Evolutionary conservation across 2,329 filamentous ascomycete genomes (phyloP).

Genomic region (Parascedosporium putredinis): DNA sequence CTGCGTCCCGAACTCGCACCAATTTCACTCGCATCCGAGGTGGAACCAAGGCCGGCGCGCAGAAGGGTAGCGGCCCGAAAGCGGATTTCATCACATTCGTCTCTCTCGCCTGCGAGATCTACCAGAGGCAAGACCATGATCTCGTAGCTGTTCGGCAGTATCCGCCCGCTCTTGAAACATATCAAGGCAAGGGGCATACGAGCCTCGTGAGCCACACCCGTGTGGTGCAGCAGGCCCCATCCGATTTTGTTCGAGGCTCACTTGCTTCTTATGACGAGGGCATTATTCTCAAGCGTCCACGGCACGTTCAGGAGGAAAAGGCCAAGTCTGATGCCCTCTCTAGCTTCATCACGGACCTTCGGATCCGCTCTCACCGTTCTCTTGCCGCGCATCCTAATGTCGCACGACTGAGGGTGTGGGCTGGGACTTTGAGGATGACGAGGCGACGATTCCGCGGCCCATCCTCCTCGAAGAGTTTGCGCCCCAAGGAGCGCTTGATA

Average conservation of each 20-base stretch:
- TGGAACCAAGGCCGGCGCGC: neutral
- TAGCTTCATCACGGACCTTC: neutral
- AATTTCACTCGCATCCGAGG: neutral
- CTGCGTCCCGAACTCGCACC: neutral
- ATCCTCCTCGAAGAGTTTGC: neutral
- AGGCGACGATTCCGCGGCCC: neutral
- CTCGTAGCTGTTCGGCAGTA: neutral
- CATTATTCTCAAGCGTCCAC: neutral
- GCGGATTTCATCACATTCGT: neutral
- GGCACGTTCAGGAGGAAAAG: neutral
- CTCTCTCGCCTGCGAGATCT: neutral
- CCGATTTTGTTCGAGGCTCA: neutral
- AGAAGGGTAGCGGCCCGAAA: neutral
- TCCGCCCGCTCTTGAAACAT: neutral
- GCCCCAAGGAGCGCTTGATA: neutral
- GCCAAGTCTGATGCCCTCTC: neutral
- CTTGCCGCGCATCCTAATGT: neutral
- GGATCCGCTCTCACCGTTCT: neutral
- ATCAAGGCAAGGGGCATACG: neutral
- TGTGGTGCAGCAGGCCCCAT: neutral
- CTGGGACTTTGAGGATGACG: neutral
- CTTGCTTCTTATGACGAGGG: neutral
- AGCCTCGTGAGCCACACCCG: neutral
- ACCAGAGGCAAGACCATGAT: neutral
- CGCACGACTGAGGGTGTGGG: neutral